Base-by-base conservation (phyloP, 306 rosid genomes). In the Prinsepia uniflora region DNA sequence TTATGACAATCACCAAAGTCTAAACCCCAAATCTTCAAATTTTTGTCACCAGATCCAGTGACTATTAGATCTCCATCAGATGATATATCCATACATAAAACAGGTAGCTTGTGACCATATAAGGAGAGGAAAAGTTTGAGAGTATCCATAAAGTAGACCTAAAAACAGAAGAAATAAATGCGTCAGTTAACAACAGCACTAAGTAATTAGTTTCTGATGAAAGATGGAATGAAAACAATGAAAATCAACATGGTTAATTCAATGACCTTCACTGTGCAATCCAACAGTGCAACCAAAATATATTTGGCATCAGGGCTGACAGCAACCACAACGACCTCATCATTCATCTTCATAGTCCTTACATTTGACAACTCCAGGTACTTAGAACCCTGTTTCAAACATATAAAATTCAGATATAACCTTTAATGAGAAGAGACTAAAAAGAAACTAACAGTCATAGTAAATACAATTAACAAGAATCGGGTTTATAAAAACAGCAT, bases 11-110 rank as follows among this genome's bases (percentile, higher is more conserved):
- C 96, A 80, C 98, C 98, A 79, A 90, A 94, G 78, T 90, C 97
- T 86, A 91, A 79, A 76, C 98, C 98, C 98, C 98, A 94, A 69
- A 94, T 94, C 86, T 94, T 94, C 68, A 94, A 30, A 75, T 94
- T 90, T 86, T 94, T 94, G 78, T 94, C 98, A 11, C 91, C 96
- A 66, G 98, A 94, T 43, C 98, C 98, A 24, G 98, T 94, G 74
- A 87, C 96, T 10, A 94, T 75, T 80, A 94, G 77, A 69, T 94
- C 96, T 76, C 97, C 96, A 69, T 94, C 97, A 65, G 97, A 94
- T 70, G 98, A 94, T 54, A 89, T 87, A 81, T 89, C 98, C 98
- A 94, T 90, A 62, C 98, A 94, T 68, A 94, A 83, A 72, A 94
- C 96, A 67, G 97, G 94, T 74, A 94, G 80, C 85, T 87, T 94